A percentile compares a stretch with the other conserved stretches of the same genome.
Conservation (phyloP, 2,329 filamentous ascomycete genomes). For the Lachnellula occidentalis region DNA sequence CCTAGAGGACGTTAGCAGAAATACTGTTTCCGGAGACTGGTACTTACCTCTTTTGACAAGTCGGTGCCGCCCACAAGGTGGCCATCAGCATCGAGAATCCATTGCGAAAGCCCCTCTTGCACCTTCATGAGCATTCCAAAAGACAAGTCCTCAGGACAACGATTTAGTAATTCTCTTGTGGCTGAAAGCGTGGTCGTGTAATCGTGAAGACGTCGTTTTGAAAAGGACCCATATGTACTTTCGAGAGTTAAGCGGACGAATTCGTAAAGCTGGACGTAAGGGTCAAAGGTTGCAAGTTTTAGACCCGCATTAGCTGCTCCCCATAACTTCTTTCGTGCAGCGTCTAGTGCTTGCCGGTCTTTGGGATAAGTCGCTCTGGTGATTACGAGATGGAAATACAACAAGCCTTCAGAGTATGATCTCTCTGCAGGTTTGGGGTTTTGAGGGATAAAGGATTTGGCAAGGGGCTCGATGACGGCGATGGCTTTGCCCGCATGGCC, state of each 20-base stretch:
- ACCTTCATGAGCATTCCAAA: conserved; percentile 52
- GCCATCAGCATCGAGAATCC: conserved; percentile 55
- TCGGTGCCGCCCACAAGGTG: conserved; percentile 38
- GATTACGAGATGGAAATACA: conserved; percentile 27
- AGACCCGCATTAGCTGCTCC: conserved; percentile 42
- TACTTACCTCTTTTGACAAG: conserved; percentile 42
- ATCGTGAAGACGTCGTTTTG: conserved; percentile 33
- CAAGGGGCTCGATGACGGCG: conserved; percentile 65
- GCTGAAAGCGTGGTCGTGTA: conserved; percentile 49
- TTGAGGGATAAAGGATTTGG: conserved; percentile 46
- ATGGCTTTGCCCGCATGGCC: conserved; percentile 64
- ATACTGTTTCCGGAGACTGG: conserved; percentile 2
- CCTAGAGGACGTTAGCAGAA: conserved; percentile 34
- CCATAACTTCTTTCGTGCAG: conserved; percentile 62
- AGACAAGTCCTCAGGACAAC: conserved; percentile 40
- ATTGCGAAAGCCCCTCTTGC: conserved; percentile 56
- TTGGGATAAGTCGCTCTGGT: conserved; percentile 46
- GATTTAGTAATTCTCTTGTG: conserved; percentile 33
- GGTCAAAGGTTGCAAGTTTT: conserved; percentile 46
- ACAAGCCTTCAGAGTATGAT: conserved; percentile 19
- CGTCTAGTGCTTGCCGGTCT: conserved; percentile 59
- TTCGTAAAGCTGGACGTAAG: conserved; percentile 62
- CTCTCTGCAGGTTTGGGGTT: conserved; percentile 20
- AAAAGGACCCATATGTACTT: conserved; percentile 43
- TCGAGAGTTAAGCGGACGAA: conserved; percentile 49